These are phyloP conservation scores for Silene uniflora DNA, from an alignment of 148 eudicot species.

Conservation along the genomic window DNA sequence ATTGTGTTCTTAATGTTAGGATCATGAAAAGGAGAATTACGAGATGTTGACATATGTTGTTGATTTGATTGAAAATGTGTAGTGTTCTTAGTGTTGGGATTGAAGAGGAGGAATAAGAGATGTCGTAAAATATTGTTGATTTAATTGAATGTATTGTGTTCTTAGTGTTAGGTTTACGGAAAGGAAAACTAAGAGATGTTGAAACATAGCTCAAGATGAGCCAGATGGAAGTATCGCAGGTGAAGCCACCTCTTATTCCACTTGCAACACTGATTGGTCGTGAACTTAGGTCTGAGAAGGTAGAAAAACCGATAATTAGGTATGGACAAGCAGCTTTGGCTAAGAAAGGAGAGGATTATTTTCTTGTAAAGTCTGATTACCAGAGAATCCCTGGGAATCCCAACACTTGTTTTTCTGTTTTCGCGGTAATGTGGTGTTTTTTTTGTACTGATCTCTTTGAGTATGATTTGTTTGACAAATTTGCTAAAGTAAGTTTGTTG, in stretches of 20 bases:
- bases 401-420: conserved; percentile 71
- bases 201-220: conserved; percentile 54
- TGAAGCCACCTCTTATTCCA: conserved; percentile 59
- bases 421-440: conserved; percentile 50
- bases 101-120: conserved; percentile 31
- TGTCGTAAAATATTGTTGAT: conserved; percentile 31
- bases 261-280: conserved; percentile 84
- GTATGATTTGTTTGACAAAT: not conserved
- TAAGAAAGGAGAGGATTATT: conserved; percentile 94
- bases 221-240: conserved; percentile 45
- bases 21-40: conserved; percentile 25
- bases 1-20: conserved; percentile 29
- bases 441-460: conserved; percentile 3
- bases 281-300: conserved; percentile 73
- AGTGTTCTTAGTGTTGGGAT: not conserved
- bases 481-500: conserved; percentile 21
- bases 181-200: conserved; percentile 36
- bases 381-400: conserved; percentile 78
- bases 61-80: not conserved
- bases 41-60: conserved; percentile 32
- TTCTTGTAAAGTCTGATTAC: conserved; percentile 70
- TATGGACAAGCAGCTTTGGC: conserved; percentile 95
- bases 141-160: conserved; percentile 16
- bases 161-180: conserved; percentile 32
- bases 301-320: conserved; percentile 71